Base-by-base conservation (phyloP, 2,329 filamentous ascomycete genomes). In the Alternaria ethzedia region DNA sequence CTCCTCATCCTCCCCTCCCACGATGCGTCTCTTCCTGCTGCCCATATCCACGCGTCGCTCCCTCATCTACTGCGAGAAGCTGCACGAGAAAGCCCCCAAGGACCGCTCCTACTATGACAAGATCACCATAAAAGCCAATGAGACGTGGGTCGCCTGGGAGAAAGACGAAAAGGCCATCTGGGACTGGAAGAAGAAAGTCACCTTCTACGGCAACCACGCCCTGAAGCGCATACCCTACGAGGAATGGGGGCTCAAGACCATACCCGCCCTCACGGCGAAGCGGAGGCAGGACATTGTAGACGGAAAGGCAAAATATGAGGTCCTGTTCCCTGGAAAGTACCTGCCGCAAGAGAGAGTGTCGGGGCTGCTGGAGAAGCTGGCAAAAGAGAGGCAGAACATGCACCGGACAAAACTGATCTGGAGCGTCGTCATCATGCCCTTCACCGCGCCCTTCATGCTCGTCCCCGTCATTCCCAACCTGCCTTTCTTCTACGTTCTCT, bases 181-280 rank as follows among this genome's bases (percentile, higher is more conserved):
- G 46, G 92, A 92, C 57, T 98, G 96, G 96, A 93, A 97, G 84
- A 93, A 91, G 77, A 89, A 89, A 71, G 86, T 97, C 20, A 95
- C 96, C 56, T 86, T 87, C 63, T 96, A 95, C 80, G 96, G 96
- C 59, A 97, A 99, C 82, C 84, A 89, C 52, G 89, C 93, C 15
- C 88, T 99, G 65, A 90, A 92, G 72, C 89, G 93, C 66, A 97
- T 99, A 74, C 92, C 96, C 3, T 97, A 92, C 79, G 92, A 98
- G 82, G 96, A 99, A 90, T 99, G 96, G 96, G 94, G 93, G 0
- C 86, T 99, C 70, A 98, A 98, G 83, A 97, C 93, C 36, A 90
- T 99, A 56, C 96, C 96, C 47, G 90, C 94, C 21, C 84, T 97
- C 70, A 93, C 89, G 45, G 83, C 88, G 61, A 86, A 88, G 69